Percentiles rank a stretch among this genome's conserved stretches.
phyloP scores from a whole-genome alignment of 495 filamentous ascomycete genomes.

The Daldinia bambusicola region DNA sequence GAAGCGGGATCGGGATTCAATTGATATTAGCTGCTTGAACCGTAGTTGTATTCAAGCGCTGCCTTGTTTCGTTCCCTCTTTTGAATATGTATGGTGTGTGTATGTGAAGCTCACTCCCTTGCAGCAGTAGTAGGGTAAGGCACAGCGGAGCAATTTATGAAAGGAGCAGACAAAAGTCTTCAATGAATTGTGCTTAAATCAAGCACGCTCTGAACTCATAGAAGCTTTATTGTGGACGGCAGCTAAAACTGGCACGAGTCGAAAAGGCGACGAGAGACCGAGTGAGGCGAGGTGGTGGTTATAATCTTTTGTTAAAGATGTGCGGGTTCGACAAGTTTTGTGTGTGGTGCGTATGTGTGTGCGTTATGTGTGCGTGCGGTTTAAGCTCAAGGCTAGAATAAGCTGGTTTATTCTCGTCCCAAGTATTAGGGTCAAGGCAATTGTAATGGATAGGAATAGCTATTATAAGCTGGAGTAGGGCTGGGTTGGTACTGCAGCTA shows the following conservation, averaged over 20 bases:
- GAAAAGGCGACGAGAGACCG: slow-evolving; percentile 12
- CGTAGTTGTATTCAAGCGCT: slow-evolving; percentile 22
- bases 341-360: not conserved
- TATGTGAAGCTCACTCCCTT: slow-evolving; percentile 32
- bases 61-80: slow-evolving; percentile 24
- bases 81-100: not conserved
- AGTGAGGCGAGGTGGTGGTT: slow-evolving; percentile 17
- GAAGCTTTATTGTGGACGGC: slow-evolving; percentile 23
- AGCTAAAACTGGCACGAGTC: slow-evolving; percentile 35
- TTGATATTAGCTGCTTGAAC: slow-evolving; percentile 24
- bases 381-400: slow-evolving; percentile 28
- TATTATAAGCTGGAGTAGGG: slow-evolving; percentile 1
- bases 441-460: slow-evolving; percentile 9
- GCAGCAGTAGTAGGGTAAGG: slow-evolving; percentile 9
- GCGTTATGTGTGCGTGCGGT: slow-evolving; percentile 1
- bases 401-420: slow-evolving; percentile 6
- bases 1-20: slow-evolving; percentile 25
- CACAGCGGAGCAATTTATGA: slow-evolving; percentile 9
- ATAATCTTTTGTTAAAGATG: slow-evolving; percentile 11
- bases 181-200: slow-evolving; percentile 29
- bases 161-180: not conserved
- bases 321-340: slow-evolving; percentile 3
- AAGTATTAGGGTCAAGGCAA: slow-evolving; percentile 10
- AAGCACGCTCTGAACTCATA: slow-evolving; percentile 27
- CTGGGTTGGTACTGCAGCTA: slow-evolving; percentile 1